Conservation (phyloP, 306 rosid genomes). For the Hippophae rhamnoides region DNA sequence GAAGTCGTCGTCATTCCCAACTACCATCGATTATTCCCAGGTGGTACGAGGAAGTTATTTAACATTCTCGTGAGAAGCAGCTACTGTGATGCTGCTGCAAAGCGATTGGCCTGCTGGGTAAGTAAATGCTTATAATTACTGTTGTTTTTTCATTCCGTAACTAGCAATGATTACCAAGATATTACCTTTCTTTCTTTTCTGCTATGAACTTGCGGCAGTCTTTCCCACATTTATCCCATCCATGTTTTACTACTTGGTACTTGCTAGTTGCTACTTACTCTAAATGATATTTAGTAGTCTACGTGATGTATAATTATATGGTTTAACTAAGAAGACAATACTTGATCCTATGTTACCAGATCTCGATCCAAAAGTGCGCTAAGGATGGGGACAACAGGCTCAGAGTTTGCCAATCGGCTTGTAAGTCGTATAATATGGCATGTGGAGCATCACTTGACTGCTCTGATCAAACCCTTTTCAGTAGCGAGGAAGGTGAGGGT, state of each 20-base stretch:
- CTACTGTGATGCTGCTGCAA: slow-evolving; percentile 84
- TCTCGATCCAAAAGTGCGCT: slow-evolving; percentile 89
- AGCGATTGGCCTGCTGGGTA: slow-evolving; percentile 97
- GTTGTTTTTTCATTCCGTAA: no score
- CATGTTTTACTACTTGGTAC: no score
- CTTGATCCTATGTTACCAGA: slow-evolving; percentile 31
- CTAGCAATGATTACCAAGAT: no score
- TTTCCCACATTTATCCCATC: no score
- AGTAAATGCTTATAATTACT: background rate
- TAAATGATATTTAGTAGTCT: background rate
- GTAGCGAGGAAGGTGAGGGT: slow-evolving; percentile 63
- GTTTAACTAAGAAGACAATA: no score
- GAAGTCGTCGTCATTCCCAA: slow-evolving; percentile 96
- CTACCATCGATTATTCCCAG: slow-evolving; percentile 84
- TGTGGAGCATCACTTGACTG: slow-evolving; percentile 97
- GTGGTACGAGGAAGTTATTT: slow-evolving; percentile 86
- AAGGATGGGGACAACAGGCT: slow-evolving; percentile 90
- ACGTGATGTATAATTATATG: background rate
- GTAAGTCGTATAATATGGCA: slow-evolving; percentile 81
- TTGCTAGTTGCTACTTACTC: no score
- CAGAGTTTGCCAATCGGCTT: slow-evolving; percentile 85
- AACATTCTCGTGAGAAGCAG: slow-evolving; percentile 65
- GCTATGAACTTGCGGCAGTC: no score
- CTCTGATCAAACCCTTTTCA: slow-evolving; percentile 87
- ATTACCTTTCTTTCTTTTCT: no score